These are phyloP conservation scores for Penicillium ucsense DNA, from an alignment of 495 filamentous ascomycete species.

Conservation along the genomic window DNA sequence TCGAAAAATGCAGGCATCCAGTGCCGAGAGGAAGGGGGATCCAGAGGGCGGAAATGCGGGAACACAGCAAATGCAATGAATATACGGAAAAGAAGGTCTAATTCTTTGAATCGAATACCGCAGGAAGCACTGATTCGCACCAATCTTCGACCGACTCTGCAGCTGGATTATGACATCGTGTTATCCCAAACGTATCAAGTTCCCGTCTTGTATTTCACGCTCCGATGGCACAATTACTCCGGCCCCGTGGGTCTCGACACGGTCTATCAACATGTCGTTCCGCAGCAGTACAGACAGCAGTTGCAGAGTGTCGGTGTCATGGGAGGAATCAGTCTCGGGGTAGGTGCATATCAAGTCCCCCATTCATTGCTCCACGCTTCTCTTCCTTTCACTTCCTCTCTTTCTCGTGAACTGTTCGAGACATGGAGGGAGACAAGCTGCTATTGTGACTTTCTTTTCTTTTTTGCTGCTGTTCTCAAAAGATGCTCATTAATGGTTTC, in stretches of 20 bases:
- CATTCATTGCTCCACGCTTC: not conserved
- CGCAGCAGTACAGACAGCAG: conserved; percentile 46
- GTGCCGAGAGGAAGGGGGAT: not conserved
- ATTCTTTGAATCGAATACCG: conserved; percentile 5
- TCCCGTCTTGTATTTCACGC: conserved; percentile 42
- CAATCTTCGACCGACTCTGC: conserved; percentile 17
- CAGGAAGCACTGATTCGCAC: conserved; percentile 36
- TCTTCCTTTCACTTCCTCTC: not conserved
- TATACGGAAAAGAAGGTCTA: conserved; percentile 4
- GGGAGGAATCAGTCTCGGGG: conserved; percentile 68
- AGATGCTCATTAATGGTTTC: conserved; percentile 35
- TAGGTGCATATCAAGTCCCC: conserved; percentile 40
- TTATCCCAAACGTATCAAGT: conserved; percentile 41
- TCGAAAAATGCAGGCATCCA: not conserved
- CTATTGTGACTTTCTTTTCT: no score
- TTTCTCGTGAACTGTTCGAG: not conserved
- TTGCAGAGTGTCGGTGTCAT: conserved; percentile 52
- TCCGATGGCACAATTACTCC: conserved; percentile 52
- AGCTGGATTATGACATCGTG: conserved; percentile 46
- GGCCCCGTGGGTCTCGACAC: conserved; percentile 53
- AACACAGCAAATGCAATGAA: no score
- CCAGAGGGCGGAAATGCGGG: no score
- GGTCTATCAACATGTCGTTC: conserved; percentile 62
- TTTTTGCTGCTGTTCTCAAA: conserved; percentile 5
- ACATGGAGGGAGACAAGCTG: not conserved